Base-by-base conservation (phyloP, 805 yeast genomes). In the Hanseniaspora vineae region DNA sequence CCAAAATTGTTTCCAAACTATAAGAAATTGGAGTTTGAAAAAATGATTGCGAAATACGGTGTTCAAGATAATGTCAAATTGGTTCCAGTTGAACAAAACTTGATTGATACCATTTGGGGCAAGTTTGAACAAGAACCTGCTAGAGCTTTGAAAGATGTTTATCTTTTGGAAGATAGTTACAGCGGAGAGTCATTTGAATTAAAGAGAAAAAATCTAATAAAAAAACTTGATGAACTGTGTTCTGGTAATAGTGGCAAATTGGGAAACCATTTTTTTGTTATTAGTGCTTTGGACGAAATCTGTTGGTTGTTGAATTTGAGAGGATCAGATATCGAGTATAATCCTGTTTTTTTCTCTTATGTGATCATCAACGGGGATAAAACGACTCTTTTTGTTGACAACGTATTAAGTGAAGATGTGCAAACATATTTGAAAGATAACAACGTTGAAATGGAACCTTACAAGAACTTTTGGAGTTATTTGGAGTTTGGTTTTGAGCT, bases 261-360 rank as follows among this genome's bases (percentile, higher is more conserved):
- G 4, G 29, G 29, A 5, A 23, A 23, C 29, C 29, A 23, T 23
- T 73, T 77, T 1, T 69, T 85, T 43, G 67, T 88, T 13, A 69
- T 85, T 2, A 71, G 79, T n/a, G 79, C 88, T 1, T 65, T 89
- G 46, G 97, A 90, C 66, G 96, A 89, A 55, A 77, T 88, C 52
- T 92, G 95, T 8, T 89, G 96, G 96, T 66, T 88, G 42, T 74
- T 88, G 59, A 90, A 90, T 59, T 66, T 90, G 48, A 77, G 98
- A 53, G 85, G 89, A 5, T 75, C 73, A 19, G 97, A 90, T 61
- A 81, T 90, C 50, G 81, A 80, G 4, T 90, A 74, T 60, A 81
- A 82, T 57, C 97, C 97, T 0, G 90, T 88, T 1, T 92, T 90
- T 61, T 87, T 79, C 64, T 70, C 89, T 9, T 76, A 76, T 52